Evolutionary conservation across 257 asterid genomes (phyloP).

Genomic region (Fraxinus pennsylvanica): DNA sequence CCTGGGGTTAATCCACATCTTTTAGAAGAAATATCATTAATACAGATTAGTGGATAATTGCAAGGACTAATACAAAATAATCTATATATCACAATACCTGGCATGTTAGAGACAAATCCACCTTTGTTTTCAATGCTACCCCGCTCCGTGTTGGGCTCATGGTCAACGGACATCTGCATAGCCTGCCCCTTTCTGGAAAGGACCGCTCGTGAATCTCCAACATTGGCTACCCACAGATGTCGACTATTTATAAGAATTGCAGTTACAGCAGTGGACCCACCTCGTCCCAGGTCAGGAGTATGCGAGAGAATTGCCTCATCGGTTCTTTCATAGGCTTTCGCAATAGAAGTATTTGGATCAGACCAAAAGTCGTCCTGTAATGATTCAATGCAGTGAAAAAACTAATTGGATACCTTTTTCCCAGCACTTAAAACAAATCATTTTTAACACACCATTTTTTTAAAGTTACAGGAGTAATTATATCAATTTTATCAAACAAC

Average conservation of each 20-base stretch:
- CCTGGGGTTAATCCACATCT: too few species aligned
- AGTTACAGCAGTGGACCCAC: too few species aligned
- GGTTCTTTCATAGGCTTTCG: slow-evolving; percentile 78
- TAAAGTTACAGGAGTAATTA: not conserved
- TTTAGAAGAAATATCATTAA: not conserved
- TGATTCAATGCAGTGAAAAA: slow-evolving; percentile 1
- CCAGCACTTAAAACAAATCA: not conserved
- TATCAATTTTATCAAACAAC: not conserved
- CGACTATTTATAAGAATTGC: too few species aligned
- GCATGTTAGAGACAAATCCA: slow-evolving; percentile 95
- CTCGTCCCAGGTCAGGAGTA: slow-evolving; percentile 67
- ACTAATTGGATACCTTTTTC: not conserved
- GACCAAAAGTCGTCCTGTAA: slow-evolving; percentile 74
- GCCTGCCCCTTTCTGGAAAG: slow-evolving; percentile 84
- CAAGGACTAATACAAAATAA: not conserved
- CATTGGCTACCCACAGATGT: too few species aligned
- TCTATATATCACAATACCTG: slow-evolving; percentile 50
- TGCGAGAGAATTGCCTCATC: slow-evolving; percentile 85
- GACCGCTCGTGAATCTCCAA: slow-evolving; percentile 90
- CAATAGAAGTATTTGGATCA: slow-evolving; percentile 61
- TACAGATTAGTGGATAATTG: not conserved
- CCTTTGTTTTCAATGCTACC: slow-evolving; percentile 79
- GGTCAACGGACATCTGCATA: slow-evolving; percentile 78
- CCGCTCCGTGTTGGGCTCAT: slow-evolving; percentile 86
- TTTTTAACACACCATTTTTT: not conserved